Evolutionary conservation across 2,329 filamentous ascomycete genomes (phyloP).

Genomic region (Cladophialophora exuberans): DNA sequence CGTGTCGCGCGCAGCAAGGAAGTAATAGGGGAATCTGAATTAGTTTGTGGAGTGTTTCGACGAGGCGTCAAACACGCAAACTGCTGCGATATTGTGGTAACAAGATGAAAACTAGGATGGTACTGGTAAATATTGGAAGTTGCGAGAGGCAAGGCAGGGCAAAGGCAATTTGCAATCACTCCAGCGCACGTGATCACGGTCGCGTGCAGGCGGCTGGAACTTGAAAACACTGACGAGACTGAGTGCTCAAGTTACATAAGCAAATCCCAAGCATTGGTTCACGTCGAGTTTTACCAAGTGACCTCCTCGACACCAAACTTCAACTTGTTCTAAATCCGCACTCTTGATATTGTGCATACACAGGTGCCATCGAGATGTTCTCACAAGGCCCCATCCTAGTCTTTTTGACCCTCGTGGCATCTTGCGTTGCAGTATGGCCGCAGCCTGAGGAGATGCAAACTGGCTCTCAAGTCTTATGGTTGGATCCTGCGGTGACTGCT

Average conservation of each 20-base stretch:
- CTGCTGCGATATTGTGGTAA: not conserved
- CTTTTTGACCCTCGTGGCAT: not conserved
- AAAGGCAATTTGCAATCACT: not conserved
- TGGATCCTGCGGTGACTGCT: conserved; percentile 16
- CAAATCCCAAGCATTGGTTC: no score
- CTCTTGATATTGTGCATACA: not conserved
- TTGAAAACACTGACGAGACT: no score
- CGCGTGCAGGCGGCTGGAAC: no score
- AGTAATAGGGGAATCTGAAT: not conserved
- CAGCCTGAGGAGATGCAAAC: conserved; percentile 15
- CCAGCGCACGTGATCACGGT: not conserved
- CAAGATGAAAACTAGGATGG: not conserved
- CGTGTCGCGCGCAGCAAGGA: not conserved
- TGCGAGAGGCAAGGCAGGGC: conserved; percentile 10
- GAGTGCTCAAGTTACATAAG: no score
- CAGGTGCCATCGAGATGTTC: not conserved
- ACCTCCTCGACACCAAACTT: no score
- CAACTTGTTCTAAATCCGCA: not conserved
- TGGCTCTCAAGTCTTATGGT: conserved; percentile 21
- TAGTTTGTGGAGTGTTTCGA: not conserved
- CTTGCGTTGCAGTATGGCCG: conserved; percentile 22
- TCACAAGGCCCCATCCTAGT: not conserved
- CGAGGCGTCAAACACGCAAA: not conserved
- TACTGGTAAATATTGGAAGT: not conserved
- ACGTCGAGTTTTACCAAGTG: no score